These are phyloP conservation scores for Hypoxylon lienhwacheense DNA, from an alignment of 495 filamentous ascomycete genomes.

Conservation along the genomic window DNA sequence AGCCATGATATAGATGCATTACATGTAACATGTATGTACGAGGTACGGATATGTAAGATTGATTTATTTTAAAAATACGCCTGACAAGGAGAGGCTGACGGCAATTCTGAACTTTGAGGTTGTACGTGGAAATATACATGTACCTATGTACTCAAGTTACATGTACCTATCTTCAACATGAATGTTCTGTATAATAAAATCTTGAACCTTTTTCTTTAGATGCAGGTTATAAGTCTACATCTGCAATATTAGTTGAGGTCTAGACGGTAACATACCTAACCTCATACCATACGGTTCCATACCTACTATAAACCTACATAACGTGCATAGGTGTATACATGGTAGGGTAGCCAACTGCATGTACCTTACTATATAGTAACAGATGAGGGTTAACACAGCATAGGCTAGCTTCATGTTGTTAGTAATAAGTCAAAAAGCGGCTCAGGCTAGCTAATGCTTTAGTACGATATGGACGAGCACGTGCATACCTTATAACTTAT, in stretches of 20 bases:
- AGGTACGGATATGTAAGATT: constrained; percentile 18
- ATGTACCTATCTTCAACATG: too few species aligned
- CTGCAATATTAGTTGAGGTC: too few species aligned
- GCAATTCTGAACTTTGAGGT: constrained; percentile 11
- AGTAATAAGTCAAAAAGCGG: constrained; percentile 30
- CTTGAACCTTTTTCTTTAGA: too few species aligned
- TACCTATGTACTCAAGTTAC: too few species aligned
- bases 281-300: too few species aligned
- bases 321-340: constrained; percentile 1
- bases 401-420: constrained; percentile 18
- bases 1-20: background rate
- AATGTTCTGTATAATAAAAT: too few species aligned
- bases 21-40: background rate
- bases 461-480: constrained; percentile 11
- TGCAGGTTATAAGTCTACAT: too few species aligned
- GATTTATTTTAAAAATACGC: constrained; percentile 8
- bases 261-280: too few species aligned
- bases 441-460: constrained; percentile 18
- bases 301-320: too few species aligned
- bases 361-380: background rate
- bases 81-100: constrained; percentile 24
- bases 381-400: constrained; percentile 21
- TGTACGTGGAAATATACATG: too few species aligned
- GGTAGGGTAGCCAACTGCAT: too few species aligned
- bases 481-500: background rate